phyloP scores from a whole-genome alignment of 352 stramenopile species.

The Pythium phragmitis region DNA sequence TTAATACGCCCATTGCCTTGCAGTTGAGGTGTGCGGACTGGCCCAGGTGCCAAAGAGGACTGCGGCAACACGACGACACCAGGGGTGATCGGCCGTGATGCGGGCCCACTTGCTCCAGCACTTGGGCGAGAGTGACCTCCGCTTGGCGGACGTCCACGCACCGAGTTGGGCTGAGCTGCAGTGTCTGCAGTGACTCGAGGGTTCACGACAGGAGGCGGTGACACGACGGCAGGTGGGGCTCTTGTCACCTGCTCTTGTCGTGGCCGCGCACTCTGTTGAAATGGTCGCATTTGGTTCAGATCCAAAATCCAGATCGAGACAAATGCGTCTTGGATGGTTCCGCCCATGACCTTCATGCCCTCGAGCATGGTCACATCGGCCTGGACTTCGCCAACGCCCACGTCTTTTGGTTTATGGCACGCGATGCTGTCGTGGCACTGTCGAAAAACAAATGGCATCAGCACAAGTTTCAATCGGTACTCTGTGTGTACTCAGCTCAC shows the following conservation, averaged over 20 bases:
- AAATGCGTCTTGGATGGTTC: conserved; percentile 78
- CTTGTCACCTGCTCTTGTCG: conserved; percentile 10
- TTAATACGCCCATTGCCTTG: conserved; percentile 12
- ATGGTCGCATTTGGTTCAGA: conserved; percentile 67
- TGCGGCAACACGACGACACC: conserved; percentile 12
- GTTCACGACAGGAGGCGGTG: conserved; percentile 10
- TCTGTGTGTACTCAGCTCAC: conserved; percentile 27
- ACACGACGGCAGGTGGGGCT: conserved; percentile 22
- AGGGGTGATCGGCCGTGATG: conserved; percentile 18
- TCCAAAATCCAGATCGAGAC: conserved; percentile 81
- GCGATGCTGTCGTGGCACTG: conserved; percentile 78
- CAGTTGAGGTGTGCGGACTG: conserved; percentile 1
- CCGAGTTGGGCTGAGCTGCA: neutral
- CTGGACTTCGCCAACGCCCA: conserved; percentile 50
- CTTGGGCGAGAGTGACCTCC: conserved; percentile 2
- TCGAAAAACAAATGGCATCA: neutral
- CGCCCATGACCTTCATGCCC: conserved; percentile 83
- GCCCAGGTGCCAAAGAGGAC: neutral
- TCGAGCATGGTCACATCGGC: conserved; percentile 77
- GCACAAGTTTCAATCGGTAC: neutral
- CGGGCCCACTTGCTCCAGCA: neutral
- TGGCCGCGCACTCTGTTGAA: conserved; percentile 29
- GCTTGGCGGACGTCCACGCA: conserved; percentile 16
- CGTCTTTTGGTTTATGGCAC: conserved; percentile 56
- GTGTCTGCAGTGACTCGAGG: conserved; percentile 19